Percentiles rank a stretch among this genome's conserved stretches.
These are phyloP conservation scores for Aspergillus olivimuriae DNA, from an alignment of 495 filamentous ascomycete genomes.

Conservation along the genomic window DNA sequence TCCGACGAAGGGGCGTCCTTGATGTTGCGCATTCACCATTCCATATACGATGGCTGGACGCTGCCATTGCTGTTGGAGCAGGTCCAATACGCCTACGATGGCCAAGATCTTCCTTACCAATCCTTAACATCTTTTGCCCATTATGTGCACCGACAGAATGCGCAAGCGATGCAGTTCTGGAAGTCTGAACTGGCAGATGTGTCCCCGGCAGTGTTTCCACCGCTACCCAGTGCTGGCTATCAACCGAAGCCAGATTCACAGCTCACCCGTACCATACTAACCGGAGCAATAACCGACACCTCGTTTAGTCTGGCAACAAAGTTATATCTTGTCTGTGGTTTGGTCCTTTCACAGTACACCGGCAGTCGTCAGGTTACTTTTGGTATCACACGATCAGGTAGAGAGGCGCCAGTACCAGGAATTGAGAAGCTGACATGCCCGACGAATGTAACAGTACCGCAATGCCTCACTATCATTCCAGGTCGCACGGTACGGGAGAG, in stretches of 20 bases:
- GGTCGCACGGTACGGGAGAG: not conserved
- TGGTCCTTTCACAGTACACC: not conserved
- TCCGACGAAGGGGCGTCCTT: not conserved
- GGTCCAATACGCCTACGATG: not conserved
- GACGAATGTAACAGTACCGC: not conserved
- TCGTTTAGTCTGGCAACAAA: not conserved
- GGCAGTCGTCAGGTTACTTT: conserved; percentile 3
- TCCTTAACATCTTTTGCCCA: not conserved
- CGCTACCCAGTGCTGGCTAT: not conserved
- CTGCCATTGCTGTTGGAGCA: not conserved
- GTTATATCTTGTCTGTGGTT: not conserved
- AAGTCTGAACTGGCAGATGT: not conserved
- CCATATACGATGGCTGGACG: not conserved
- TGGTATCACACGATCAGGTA: not conserved
- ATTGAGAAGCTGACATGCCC: not conserved
- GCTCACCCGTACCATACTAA: not conserved
- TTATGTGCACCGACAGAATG: not conserved
- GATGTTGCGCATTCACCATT: not conserved
- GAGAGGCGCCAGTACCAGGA: not conserved
- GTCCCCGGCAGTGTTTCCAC: not conserved
- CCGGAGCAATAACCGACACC: no score
- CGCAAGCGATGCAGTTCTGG: not conserved
- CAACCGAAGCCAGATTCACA: not conserved
- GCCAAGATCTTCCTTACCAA: not conserved
- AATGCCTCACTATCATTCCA: not conserved